phyloP scores from a whole-genome alignment of 2,329 filamentous ascomycete species.

The Fusarium coicis region DNA sequence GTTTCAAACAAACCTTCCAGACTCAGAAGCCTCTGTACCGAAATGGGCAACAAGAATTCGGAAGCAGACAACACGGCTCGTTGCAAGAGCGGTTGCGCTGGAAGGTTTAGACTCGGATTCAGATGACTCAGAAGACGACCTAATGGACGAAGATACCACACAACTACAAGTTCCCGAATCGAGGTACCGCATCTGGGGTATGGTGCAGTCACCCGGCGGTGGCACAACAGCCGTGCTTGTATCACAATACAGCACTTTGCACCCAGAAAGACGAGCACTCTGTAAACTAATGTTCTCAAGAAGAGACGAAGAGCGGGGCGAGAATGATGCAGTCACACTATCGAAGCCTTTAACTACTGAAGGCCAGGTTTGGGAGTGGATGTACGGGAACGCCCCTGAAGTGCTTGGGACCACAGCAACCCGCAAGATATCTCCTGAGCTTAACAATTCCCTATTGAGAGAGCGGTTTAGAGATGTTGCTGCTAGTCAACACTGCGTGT shows the following conservation, averaged over 20 bases:
- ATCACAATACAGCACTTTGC: slow-evolving; percentile 60
- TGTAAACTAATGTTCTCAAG: slow-evolving; percentile 54
- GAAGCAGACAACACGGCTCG: slow-evolving; percentile 55
- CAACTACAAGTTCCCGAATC: slow-evolving; percentile 59
- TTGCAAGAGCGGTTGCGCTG: slow-evolving; percentile 59
- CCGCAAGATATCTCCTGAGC: slow-evolving; percentile 24
- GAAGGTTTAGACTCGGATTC: slow-evolving; percentile 50
- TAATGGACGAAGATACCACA: slow-evolving; percentile 47
- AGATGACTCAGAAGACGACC: slow-evolving; percentile 46
- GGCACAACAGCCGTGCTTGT: slow-evolving; percentile 63
- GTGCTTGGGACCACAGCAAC: slow-evolving; percentile 54
- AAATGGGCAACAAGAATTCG: slow-evolving; percentile 62
- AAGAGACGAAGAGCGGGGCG: slow-evolving; percentile 31
- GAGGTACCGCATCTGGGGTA: slow-evolving; percentile 64
- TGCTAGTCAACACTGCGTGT: slow-evolving; percentile 56
- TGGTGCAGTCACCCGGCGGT: slow-evolving; percentile 63
- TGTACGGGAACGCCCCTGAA: slow-evolving; percentile 64
- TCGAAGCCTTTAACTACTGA: slow-evolving; percentile 57
- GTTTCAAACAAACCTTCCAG: slow-evolving; percentile 62
- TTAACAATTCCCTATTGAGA: slow-evolving; percentile 45
- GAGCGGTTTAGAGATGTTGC: slow-evolving; percentile 53
- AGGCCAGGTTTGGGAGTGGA: slow-evolving; percentile 66
- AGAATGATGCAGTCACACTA: neutral
- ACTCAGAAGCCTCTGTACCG: slow-evolving; percentile 40
- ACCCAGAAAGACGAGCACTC: slow-evolving; percentile 56